phyloP scores from a whole-genome alignment of 805 yeast genomes.

The Scheffersomyces spartinae region DNA sequence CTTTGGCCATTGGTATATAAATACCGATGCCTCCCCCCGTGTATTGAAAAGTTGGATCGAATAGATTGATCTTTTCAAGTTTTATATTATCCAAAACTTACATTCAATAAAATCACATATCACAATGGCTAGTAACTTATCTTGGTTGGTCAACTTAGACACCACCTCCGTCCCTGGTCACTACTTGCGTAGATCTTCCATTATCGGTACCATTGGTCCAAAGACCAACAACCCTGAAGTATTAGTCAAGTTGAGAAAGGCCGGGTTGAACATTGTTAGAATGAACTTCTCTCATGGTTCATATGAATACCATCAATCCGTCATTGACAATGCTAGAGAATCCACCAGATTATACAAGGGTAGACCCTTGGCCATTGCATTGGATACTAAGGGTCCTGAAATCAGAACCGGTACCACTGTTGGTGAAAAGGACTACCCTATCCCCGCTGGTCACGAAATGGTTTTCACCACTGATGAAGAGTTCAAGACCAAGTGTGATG shows the following conservation, averaged over 20 bases:
- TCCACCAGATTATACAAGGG: slow-evolving; percentile 86
- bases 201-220: slow-evolving; percentile 98
- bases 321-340: slow-evolving; percentile 91
- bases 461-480: slow-evolving; percentile 83
- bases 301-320: slow-evolving; percentile 94
- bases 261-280: slow-evolving; percentile 95
- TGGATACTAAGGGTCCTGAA: slow-evolving; percentile 99
- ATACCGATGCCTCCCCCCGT: too few relatives aligned
- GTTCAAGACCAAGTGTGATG: slow-evolving; percentile 63
- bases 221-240: slow-evolving; percentile 86
- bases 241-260: slow-evolving; percentile 81
- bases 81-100: too few relatives aligned
- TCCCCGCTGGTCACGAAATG: slow-evolving; percentile 81
- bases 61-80: too few relatives aligned
- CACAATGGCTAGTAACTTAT: slow-evolving; percentile 38
- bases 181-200: slow-evolving; percentile 84
- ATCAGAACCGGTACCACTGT: slow-evolving; percentile 96
- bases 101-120: too few relatives aligned
- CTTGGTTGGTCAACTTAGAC: slow-evolving; percentile 78
- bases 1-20: too few relatives aligned
- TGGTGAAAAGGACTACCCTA: slow-evolving; percentile 71
- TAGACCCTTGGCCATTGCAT: slow-evolving; percentile 96
- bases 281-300: slow-evolving; percentile 99
- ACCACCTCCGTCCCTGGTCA: slow-evolving; percentile 63
- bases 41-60: too few relatives aligned